Percentiles rank a stretch among this genome's conserved stretches.
phyloP scores from a whole-genome alignment of 495 filamentous ascomycete species.

The Trichoderma reesei region DNA sequence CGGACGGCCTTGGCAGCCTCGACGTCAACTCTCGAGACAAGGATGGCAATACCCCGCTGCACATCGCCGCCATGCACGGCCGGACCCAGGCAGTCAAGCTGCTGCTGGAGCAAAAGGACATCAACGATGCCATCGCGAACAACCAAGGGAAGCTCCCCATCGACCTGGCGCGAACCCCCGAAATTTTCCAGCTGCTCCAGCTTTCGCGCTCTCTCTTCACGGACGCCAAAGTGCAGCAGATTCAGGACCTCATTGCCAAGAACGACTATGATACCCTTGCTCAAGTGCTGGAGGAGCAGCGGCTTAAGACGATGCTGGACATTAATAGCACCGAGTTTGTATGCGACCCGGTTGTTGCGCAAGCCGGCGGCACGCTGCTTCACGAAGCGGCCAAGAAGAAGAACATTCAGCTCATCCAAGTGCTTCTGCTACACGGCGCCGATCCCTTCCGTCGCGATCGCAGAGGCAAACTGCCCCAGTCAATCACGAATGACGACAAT shows the following conservation, averaged over 20 bases:
- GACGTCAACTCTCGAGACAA: constrained; percentile 86
- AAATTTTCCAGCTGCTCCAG: constrained; percentile 92
- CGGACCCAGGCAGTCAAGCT: constrained; percentile 68
- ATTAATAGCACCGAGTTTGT: constrained; percentile 84
- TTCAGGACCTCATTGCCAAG: constrained; percentile 63
- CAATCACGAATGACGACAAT: constrained; percentile 92
- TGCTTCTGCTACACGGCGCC: constrained; percentile 88
- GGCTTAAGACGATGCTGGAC: constrained; percentile 75
- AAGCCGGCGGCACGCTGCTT: constrained; percentile 75
- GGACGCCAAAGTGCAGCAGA: constrained; percentile 70
- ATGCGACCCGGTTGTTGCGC: constrained; percentile 63
- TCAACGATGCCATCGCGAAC: constrained; percentile 89
- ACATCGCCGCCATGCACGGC: constrained; percentile 77
- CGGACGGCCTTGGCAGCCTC: constrained; percentile 51
- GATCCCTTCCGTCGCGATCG: constrained; percentile 93
- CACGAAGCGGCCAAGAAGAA: constrained; percentile 87
- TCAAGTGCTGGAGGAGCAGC: constrained; percentile 69
- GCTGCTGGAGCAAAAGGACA: constrained; percentile 63
- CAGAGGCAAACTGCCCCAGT: constrained; percentile 90
- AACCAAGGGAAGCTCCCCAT: constrained; percentile 77
- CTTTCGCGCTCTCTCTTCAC: constrained; percentile 83
- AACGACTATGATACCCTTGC: constrained; percentile 69
- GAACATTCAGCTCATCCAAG: constrained; percentile 75
- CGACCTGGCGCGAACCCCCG: constrained; percentile 80
- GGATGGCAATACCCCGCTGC: constrained; percentile 88